Conservation (phyloP, 805 yeast genomes). For the Kuraishia piskuri region DNA sequence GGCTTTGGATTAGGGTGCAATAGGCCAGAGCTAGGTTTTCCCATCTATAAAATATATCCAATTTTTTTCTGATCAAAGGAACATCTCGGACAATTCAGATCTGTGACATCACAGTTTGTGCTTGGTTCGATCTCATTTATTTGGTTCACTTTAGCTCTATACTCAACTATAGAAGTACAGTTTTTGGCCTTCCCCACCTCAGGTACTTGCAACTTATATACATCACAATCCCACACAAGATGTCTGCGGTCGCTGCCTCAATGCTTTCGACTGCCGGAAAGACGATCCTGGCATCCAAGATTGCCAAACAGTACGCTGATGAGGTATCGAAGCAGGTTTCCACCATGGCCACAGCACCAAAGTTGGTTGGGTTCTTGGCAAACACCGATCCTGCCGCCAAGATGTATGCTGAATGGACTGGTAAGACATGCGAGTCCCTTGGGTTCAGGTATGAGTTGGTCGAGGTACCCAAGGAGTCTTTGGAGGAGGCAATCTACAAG, state of each 20-base stretch:
- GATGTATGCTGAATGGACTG: slow-evolving; percentile 95
- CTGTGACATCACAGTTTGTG: too few species aligned
- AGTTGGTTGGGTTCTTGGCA: slow-evolving; percentile 84
- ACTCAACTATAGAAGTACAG: neutral
- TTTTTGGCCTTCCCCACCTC: neutral
- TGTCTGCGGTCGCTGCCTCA: neutral
- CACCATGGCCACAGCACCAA: slow-evolving; percentile 46
- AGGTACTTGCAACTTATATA: neutral
- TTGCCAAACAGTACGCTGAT: slow-evolving; percentile 72
- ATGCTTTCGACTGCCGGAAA: slow-evolving; percentile 41
- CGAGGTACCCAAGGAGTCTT: slow-evolving; percentile 63
- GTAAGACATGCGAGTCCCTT: slow-evolving; percentile 75
- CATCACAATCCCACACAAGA: too few species aligned
- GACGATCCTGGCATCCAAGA: slow-evolving; percentile 79
- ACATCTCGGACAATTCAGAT: neutral
- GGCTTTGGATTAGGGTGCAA: neutral
- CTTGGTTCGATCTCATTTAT: too few species aligned
- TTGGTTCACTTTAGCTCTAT: neutral
- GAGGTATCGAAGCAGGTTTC: slow-evolving; percentile 60
- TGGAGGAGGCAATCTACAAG: slow-evolving; percentile 74
- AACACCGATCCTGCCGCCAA: slow-evolving; percentile 92
- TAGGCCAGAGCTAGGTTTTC: neutral
- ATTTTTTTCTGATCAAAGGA: neutral
- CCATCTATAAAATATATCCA: neutral
- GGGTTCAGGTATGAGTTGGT: slow-evolving; percentile 82